phyloP scores from a whole-genome alignment of 176 grass and related monocot species.

The Cenchrus americanus region DNA sequence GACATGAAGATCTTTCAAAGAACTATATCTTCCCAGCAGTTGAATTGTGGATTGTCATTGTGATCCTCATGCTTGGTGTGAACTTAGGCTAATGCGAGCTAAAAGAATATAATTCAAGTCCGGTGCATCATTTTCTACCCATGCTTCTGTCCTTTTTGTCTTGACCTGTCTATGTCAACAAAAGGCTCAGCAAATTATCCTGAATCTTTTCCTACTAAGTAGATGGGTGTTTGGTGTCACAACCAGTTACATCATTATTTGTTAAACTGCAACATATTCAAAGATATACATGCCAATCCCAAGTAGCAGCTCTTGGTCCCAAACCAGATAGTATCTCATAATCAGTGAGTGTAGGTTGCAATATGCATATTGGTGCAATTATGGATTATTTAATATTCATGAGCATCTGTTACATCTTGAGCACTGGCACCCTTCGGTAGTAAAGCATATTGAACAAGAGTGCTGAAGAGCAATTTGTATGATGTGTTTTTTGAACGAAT shows the following conservation, averaged over 20 bases:
- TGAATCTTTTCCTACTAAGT: background rate
- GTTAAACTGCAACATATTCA: conserved; percentile 7
- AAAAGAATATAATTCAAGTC: conserved; percentile 23
- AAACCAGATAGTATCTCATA: background rate
- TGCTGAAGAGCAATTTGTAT: conserved; percentile 24
- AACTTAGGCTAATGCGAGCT: background rate
- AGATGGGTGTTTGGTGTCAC: background rate
- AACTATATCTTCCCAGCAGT: conserved; percentile 18
- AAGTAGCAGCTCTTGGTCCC: background rate
- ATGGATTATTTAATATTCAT: background rate
- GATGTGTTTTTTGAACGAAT: background rate
- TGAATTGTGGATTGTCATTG: background rate
- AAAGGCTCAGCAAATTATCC: background rate
- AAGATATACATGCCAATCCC: background rate
- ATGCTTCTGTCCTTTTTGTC: conserved; percentile 20
- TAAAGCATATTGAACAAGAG: conserved; percentile 7
- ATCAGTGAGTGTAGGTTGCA: background rate
- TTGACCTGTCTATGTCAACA: background rate
- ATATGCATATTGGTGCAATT: background rate
- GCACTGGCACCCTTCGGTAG: background rate
- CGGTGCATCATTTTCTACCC: background rate
- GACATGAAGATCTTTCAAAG: conserved; percentile 25
- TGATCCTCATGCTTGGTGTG: background rate
- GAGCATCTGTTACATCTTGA: conserved; percentile 7
- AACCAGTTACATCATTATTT: background rate